Evolutionary conservation across 495 filamentous ascomycete species (phyloP).

Genomic region (Penicillium coffeae): DNA sequence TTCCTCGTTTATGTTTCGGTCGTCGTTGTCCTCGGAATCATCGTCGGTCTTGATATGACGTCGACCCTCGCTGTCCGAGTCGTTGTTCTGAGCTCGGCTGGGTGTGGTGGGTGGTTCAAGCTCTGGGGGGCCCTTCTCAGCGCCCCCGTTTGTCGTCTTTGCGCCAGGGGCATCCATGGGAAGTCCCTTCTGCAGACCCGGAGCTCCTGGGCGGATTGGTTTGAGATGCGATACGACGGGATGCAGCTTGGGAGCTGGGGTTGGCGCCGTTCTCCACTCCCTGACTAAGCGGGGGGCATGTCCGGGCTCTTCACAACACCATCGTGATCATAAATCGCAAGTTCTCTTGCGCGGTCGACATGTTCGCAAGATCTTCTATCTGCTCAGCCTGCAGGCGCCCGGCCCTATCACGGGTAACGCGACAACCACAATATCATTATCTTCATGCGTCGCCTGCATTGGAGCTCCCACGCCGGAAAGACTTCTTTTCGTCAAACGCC

Average conservation of each 20-base stretch:
- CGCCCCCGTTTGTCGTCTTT: slow-evolving; percentile 27
- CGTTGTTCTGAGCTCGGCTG: slow-evolving; percentile 16
- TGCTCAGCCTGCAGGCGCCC: slow-evolving; percentile 29
- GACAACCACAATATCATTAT: slow-evolving; percentile 28
- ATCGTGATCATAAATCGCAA: slow-evolving; percentile 16
- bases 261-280: slow-evolving; percentile 12
- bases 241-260: slow-evolving; percentile 23
- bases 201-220: slow-evolving; percentile 19
- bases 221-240: slow-evolving; percentile 20
- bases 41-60: slow-evolving; percentile 13
- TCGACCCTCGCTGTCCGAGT: slow-evolving; percentile 18
- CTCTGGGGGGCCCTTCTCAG: slow-evolving; percentile 15
- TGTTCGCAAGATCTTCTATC: slow-evolving; percentile 38
- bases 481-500: slow-evolving; percentile 51
- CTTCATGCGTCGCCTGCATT: slow-evolving; percentile 39
- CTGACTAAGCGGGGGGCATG: slow-evolving; percentile 27
- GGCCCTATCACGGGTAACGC: slow-evolving; percentile 16
- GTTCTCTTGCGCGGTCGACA: slow-evolving; percentile 8
- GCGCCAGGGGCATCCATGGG: slow-evolving; percentile 46
- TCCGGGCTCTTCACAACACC: slow-evolving; percentile 8
- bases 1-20: slow-evolving; percentile 13
- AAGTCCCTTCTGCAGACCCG: slow-evolving; percentile 30
- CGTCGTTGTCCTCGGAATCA: slow-evolving; percentile 22
- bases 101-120: slow-evolving; percentile 20
- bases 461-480: slow-evolving; percentile 34